These are phyloP conservation scores for Vitis hybrid DNA, from an alignment of 177 flowering plant genomes.

Conservation along the genomic window DNA sequence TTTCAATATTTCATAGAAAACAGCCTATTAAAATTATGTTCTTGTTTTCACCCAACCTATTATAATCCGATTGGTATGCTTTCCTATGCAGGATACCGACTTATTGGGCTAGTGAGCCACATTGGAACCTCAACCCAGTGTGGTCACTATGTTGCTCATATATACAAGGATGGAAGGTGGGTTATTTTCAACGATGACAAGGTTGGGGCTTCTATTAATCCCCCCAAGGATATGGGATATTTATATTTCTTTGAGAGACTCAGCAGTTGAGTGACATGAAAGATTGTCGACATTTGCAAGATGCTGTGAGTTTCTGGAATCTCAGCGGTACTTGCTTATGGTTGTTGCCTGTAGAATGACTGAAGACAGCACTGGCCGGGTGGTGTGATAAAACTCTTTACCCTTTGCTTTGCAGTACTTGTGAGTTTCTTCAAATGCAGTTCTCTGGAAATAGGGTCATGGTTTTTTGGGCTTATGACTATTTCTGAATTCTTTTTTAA, in stretches of 20 bases:
- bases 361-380: too few species aligned
- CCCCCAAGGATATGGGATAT: constrained; percentile 97
- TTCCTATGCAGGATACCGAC: constrained; percentile 71
- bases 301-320: too few species aligned
- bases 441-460: too few species aligned
- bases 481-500: too few species aligned
- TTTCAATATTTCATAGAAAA: too few species aligned
- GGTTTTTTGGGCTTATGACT: too few species aligned
- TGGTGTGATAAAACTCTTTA: too few species aligned
- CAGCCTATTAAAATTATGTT: neutral
- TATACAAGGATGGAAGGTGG: constrained; percentile 89
- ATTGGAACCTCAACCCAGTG: constrained; percentile 97
- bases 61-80: neutral
- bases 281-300: too few species aligned
- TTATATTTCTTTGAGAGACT: constrained; percentile 90
- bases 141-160: constrained; percentile 97
- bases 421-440: neutral
- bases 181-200: constrained; percentile 88
- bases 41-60: neutral
- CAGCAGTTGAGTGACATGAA: constrained; percentile 22
- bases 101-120: constrained; percentile 91
- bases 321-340: too few species aligned
- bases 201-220: constrained; percentile 83
- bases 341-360: too few species aligned
- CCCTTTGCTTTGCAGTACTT: neutral